Percentiles rank a stretch among this genome's conserved stretches.
phyloP scores from a whole-genome alignment of 169 alveolate genomes.

The Cystoisospora suis region DNA sequence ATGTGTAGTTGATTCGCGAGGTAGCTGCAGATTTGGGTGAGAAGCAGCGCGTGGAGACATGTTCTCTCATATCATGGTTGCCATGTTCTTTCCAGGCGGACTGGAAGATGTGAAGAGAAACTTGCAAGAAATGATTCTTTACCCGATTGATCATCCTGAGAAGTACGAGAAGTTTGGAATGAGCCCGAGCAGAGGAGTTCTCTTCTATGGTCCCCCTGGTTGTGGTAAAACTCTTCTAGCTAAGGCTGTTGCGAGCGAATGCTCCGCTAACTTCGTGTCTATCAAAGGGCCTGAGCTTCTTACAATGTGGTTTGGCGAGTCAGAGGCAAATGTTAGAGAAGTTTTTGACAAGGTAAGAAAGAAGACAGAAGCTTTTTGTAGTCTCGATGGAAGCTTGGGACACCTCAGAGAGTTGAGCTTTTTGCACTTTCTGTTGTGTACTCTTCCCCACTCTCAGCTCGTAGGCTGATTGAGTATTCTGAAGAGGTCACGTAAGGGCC shows the following conservation, averaged over 20 bases:
- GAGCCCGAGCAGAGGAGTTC: conserved; percentile 98
- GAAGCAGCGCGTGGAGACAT: too few relatives aligned
- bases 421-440: too few relatives aligned
- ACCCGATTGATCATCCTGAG: conserved; percentile 92
- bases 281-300: conserved; percentile 98
- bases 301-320: conserved; percentile 99
- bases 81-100: conserved; percentile 39
- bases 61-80: too few relatives aligned
- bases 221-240: conserved; percentile 91
- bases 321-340: conserved; percentile 99
- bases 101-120: conserved; percentile 77
- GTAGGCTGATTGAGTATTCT: too few relatives aligned
- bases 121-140: conserved; percentile 97
- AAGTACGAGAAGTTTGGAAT: conserved; percentile 95
- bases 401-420: too few relatives aligned
- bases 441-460: too few relatives aligned
- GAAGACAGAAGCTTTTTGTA: too few relatives aligned
- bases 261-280: conserved; percentile 98
- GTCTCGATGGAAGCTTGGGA: too few relatives aligned
- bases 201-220: conserved; percentile 99
- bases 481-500: too few relatives aligned
- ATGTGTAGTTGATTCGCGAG: too few relatives aligned
- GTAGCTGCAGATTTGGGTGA: too few relatives aligned
- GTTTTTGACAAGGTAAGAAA: conserved; percentile 96
- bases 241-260: conserved; percentile 92